Percentiles rank a stretch among this genome's conserved stretches.
Evolutionary conservation across 208 protist species (phyloP).

Genomic region (Acanthamoeba culbertsoni): DNA sequence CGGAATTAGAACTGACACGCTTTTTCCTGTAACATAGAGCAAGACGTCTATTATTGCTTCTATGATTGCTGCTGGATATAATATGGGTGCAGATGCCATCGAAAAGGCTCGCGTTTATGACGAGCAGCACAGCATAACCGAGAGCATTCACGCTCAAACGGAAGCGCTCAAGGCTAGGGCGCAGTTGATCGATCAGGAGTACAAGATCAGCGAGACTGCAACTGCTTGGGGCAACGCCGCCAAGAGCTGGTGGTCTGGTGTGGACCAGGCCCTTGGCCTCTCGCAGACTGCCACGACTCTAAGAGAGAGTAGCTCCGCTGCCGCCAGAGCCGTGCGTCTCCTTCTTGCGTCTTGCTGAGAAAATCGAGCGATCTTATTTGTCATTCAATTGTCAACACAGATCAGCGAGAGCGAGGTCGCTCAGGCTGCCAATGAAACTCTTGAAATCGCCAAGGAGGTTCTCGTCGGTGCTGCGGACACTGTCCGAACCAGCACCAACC

Average conservation of each 20-base stretch:
- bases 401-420: slow-evolving; percentile 25
- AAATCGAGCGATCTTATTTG: neutral
- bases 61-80: slow-evolving; percentile 73
- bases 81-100: slow-evolving; percentile 60
- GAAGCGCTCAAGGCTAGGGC: slow-evolving; percentile 64
- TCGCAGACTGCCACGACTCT: slow-evolving; percentile 29
- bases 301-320: slow-evolving; percentile 16
- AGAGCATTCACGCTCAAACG: slow-evolving; percentile 37
- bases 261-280: slow-evolving; percentile 59
- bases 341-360: neutral
- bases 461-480: neutral
- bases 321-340: neutral
- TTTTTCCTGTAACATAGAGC: neutral
- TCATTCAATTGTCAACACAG: neutral
- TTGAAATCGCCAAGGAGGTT: neutral
- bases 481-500: neutral
- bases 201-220: slow-evolving; percentile 56
- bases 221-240: slow-evolving; percentile 17
- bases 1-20: neutral
- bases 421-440: neutral
- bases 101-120: slow-evolving; percentile 67
- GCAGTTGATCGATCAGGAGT: slow-evolving; percentile 40
- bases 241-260: neutral
- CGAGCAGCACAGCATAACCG: neutral
- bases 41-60: slow-evolving; percentile 72